A percentile compares a stretch with the other conserved stretches of the same genome.
Conservation (phyloP, 2,329 filamentous ascomycete species). For the Pezicula radicicola region DNA sequence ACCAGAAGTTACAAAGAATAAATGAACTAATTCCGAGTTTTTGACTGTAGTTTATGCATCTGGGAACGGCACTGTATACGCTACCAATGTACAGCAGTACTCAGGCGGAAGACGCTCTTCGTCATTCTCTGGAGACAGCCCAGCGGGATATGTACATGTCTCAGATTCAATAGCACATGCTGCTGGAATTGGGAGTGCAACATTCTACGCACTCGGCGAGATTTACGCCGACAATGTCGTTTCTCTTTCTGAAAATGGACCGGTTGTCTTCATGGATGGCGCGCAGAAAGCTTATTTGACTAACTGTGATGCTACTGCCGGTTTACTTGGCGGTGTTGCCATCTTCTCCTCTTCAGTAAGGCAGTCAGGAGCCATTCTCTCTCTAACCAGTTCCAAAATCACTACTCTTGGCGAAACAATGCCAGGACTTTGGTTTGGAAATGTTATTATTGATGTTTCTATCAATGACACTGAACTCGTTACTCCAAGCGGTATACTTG, state of each 20-base stretch:
- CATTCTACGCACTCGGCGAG: conserved; percentile 28
- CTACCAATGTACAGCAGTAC: conserved; percentile 22
- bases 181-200: conserved; percentile 28
- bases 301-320: conserved; percentile 20
- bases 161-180: conserved; percentile 27
- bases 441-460: conserved; percentile 18
- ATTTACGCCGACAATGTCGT: conserved; percentile 26
- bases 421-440: conserved; percentile 31
- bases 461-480: conserved; percentile 14
- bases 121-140: conserved; percentile 30
- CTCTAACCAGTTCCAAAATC: conserved; percentile 20
- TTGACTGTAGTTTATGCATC: conserved; percentile 10
- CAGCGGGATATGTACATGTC: conserved; percentile 26
- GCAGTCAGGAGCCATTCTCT: conserved; percentile 16
- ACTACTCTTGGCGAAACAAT: conserved; percentile 15
- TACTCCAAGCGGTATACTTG: conserved; percentile 19
- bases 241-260: conserved; percentile 18
- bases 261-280: conserved; percentile 27
- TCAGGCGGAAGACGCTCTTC: conserved; percentile 30
- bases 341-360: conserved; percentile 17
- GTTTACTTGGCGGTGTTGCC: conserved; percentile 26
- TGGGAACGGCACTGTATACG: conserved; percentile 28
- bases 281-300: conserved; percentile 20
- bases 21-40: no score
- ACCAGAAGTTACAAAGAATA: no score